These are phyloP conservation scores for Fusarium algeriense DNA, from an alignment of 2,329 filamentous ascomycete genomes.

Conservation along the genomic window DNA sequence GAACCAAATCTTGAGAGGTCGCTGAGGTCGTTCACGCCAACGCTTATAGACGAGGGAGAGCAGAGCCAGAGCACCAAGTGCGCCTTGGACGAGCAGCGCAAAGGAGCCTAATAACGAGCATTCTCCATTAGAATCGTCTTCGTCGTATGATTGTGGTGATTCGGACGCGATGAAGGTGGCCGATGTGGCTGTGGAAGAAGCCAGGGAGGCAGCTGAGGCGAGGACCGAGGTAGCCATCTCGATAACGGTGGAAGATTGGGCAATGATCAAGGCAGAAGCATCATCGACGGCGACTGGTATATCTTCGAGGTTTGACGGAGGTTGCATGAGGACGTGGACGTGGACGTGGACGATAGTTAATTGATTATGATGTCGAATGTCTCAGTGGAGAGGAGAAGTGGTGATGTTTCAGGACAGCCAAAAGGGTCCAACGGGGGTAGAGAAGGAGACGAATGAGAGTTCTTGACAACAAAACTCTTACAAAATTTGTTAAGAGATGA, in stretches of 20 bases:
- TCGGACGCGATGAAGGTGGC: conserved; percentile 31
- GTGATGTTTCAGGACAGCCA: conserved; percentile 38
- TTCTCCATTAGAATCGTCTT: conserved; percentile 73
- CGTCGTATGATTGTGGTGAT: conserved; percentile 49
- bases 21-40: conserved; percentile 90
- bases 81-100: conserved; percentile 88
- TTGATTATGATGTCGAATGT: conserved; percentile 25
- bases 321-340: conserved; percentile 37
- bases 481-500: conserved; percentile 1
- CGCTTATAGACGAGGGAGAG: conserved; percentile 92
- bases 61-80: conserved; percentile 85
- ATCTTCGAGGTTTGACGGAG: conserved; percentile 38
- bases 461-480: conserved; percentile 16
- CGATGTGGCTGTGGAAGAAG: conserved; percentile 45
- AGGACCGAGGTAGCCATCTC: conserved; percentile 49
- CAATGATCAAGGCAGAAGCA: conserved; percentile 39
- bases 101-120: conserved; percentile 92
- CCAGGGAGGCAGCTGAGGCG: conserved; percentile 47
- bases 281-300: conserved; percentile 38
- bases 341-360: conserved; percentile 3
- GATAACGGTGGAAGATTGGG: conserved; percentile 39
- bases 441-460: conserved; percentile 14
- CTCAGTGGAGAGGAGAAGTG: conserved; percentile 32
- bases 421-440: conserved; percentile 16
- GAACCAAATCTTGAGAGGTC: conserved; percentile 95